Evolutionary conservation across 139 green algal species (phyloP).

Genomic region (Chlamydomonas urium): DNA sequence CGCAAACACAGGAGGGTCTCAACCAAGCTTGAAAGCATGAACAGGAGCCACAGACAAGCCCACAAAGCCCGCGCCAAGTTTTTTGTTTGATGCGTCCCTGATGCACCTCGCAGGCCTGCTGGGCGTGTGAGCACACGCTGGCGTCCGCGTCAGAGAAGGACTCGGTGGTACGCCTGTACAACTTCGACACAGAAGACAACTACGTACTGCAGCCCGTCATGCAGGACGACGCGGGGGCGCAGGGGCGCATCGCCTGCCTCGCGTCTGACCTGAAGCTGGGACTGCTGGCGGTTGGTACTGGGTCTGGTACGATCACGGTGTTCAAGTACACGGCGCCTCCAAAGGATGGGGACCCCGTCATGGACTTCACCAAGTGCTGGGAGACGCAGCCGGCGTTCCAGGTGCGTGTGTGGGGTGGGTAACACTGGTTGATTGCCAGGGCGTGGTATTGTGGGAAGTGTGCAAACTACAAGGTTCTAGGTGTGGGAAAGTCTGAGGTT

Average conservation of each 20-base stretch:
- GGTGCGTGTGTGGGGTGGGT: no score
- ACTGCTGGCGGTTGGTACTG: constrained; percentile 35
- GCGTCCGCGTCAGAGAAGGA: constrained; percentile 43
- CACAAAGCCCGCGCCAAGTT: constrained; percentile 1
- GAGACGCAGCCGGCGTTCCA: constrained; percentile 27
- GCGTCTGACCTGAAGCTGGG: constrained; percentile 33
- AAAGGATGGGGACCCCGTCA: constrained; percentile 7
- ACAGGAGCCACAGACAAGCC: neutral
- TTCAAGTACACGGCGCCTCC: constrained; percentile 37
- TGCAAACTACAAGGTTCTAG: no score
- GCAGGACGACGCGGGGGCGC: constrained; percentile 5
- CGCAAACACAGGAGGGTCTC: no score
- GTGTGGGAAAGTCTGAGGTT: no score
- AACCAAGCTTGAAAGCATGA: no score
- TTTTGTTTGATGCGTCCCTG: no score
- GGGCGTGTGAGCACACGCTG: constrained; percentile 52
- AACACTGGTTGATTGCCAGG: no score
- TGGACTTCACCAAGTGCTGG: constrained; percentile 37
- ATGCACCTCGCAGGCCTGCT: constrained; percentile 36
- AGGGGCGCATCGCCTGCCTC: constrained; percentile 29
- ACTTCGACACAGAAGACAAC: constrained; percentile 68
- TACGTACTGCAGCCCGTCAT: constrained; percentile 40
- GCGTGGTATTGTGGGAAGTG: no score
- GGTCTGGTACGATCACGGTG: constrained; percentile 33
- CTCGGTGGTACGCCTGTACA: constrained; percentile 50